phyloP scores from a whole-genome alignment of 208 protist species.

The Tritrichomonas foetus region DNA sequence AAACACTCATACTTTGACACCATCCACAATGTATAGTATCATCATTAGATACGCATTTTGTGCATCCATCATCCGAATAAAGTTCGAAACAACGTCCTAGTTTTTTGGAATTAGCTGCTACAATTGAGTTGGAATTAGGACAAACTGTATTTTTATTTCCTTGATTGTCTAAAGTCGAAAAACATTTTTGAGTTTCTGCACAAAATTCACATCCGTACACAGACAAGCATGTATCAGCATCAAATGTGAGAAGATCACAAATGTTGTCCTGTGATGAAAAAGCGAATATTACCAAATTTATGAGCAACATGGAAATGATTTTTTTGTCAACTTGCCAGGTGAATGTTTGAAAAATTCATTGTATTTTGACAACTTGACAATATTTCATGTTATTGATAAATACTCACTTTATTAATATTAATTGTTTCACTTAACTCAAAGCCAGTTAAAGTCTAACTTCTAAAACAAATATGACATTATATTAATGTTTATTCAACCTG shows the following conservation, averaged over 20 bases:
- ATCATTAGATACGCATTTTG: not conserved
- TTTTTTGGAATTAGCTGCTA: not conserved
- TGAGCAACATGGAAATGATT: too few species aligned
- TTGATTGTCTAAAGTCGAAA: not conserved
- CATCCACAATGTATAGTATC: not conserved
- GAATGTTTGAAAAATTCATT: too few species aligned
- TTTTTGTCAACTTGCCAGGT: too few species aligned
- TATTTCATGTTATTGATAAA: too few species aligned
- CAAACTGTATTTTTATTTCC: not conserved
- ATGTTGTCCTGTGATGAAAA: too few species aligned
- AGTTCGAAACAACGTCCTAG: not conserved
- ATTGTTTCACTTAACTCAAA: too few species aligned
- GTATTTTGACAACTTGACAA: too few species aligned
- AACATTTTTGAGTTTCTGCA: not conserved
- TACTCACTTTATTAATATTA: too few species aligned
- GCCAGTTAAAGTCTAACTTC: too few species aligned
- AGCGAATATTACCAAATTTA: too few species aligned
- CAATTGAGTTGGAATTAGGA: not conserved
- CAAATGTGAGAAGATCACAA: not conserved
- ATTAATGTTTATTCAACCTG: too few species aligned
- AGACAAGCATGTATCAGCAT: not conserved
- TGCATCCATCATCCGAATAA: slow-evolving; percentile 19
- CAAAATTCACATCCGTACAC: not conserved
- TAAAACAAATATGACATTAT: too few species aligned
- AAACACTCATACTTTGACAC: not conserved